Evolutionary conservation across 139 green algal genomes (phyloP), one percentile per base, ranked within the genome.

Genomic region (Chlamydomonas incerta): DNA sequence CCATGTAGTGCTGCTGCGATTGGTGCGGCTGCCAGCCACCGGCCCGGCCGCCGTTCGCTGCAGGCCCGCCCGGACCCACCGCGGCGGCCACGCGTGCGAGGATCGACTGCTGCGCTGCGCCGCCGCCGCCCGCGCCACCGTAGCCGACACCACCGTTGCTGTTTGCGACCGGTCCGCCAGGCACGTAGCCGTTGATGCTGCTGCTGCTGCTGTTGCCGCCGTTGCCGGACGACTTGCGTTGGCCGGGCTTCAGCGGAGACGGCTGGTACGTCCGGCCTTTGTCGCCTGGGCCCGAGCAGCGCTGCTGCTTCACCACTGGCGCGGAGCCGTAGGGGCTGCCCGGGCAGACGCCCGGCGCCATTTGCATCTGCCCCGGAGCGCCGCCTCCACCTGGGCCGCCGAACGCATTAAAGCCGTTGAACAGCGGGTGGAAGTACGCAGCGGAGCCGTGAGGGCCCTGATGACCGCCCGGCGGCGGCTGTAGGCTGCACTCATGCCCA

Each of bases 371-470:
- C 55, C 18, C 21, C 6, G 20, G 20, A 26, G 20, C 55, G 55
- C 55, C 55, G 28, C 74, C 62, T 41, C 47, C 75, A 24, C 60
- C 75, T 0, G 77, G 79, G 5, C 47, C 65, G 20, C 79, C 65
- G 33, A 90, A 88, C 0, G 82, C 74, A 11, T 74, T 83, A 67
- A 89, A 88, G 66, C 73, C 85, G 83, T 91, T 91, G 66, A 91
- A 91, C 1, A 91, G 77, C 46, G 88, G 88, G 58, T 91, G 88
- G 72, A 89, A 91, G 72, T 87, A 91, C 31, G 65, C 63, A 23
- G 55, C 62, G 9, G 57, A 21, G 35, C 20, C 55, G 20, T 88
- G 65, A 2, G 63, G 79, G 11, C 77, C 63, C 28, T 33, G 41
- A 1, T 41, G 62, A 5, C 37, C 28, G 29, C 75, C 74, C 26